Evolutionary conservation across 371 early-diverging fungal genomes (phyloP), one percentile per base, ranked within the genome.

Genomic region (Cokeromyces recurvatus): DNA sequence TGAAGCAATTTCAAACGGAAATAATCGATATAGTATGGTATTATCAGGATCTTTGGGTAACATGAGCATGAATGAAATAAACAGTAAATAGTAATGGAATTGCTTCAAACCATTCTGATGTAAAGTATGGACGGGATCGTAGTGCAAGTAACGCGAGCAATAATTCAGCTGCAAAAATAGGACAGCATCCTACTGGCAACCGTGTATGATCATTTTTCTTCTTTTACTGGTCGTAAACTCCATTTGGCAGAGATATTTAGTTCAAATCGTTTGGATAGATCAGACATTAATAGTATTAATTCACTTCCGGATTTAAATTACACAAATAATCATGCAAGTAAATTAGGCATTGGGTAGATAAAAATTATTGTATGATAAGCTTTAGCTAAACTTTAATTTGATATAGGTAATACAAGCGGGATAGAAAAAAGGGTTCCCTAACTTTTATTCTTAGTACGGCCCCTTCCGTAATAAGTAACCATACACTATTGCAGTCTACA

Each of bases 31-130:
- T 17, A 55, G 59, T 19, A 54, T 62, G 44, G 55, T 62, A 0
- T 19, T 62, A 1, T 66, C 62, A 0, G 62, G 62, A 5, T 66
- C 62, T 1, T 37, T 62, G 4, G 57, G 57, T 5, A 59, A 63
- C 35, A 43, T 66, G 38, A 59, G 57, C 21, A 41, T 47, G 9
- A 4, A 34, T n/a, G 5, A 8, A 29, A 29, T 29, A 29, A n/a
- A n/a, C n/a, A n/a, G n/a, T n/a, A n/a, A 34, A 15, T n/a, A 4
- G 4, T 5, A n/a, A 5, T 4, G n/a, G 14, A 9, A 4, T 34
- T 14, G 7, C 35, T 15, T 14, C 35, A 11, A 4, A 4, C 4
- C 4, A 6, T 34, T 15, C 35, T 4, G 15, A 34, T 11, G 11
- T 15, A 29, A 21, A 29, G 43, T 35, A 32, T 12, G 2, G 21